Percentiles rank a stretch among this genome's conserved stretches.
phyloP scores from a whole-genome alignment of 192 early-diverging fungal genomes.

The Linnemannia zychae region DNA sequence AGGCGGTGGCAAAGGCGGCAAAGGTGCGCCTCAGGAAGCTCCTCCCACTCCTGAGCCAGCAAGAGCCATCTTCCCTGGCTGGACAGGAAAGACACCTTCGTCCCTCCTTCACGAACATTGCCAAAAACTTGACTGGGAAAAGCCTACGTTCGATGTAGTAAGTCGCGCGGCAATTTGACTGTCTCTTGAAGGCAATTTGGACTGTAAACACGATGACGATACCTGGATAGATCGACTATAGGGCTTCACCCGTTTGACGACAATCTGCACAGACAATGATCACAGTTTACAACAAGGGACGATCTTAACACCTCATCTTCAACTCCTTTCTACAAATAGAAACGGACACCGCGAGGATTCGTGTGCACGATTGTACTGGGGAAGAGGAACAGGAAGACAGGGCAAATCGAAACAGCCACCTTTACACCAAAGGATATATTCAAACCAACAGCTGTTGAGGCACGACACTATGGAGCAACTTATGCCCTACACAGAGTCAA shows the following conservation, averaged over 20 bases:
- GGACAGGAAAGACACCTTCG: slow-evolving; percentile 91
- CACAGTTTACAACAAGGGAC: background rate
- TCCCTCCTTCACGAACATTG: slow-evolving; percentile 84
- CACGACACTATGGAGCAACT: slow-evolving; percentile 80
- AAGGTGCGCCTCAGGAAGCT: slow-evolving; percentile 1
- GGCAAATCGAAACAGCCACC: slow-evolving; percentile 62
- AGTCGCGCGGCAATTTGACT: background rate
- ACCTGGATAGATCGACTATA: slow-evolving; percentile 18
- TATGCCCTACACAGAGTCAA: slow-evolving; percentile 83
- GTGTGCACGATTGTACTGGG: slow-evolving; percentile 63
- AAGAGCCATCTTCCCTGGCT: slow-evolving; percentile 73
- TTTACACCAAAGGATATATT: slow-evolving; percentile 62
- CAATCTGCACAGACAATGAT: background rate
- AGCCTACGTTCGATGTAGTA: slow-evolving; percentile 76
- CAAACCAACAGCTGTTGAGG: slow-evolving; percentile 69
- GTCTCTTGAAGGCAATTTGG: too few species aligned
- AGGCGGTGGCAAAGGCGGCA: slow-evolving; percentile 22
- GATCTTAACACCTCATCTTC: background rate
- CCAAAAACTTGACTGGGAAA: slow-evolving; percentile 81
- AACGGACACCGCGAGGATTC: slow-evolving; percentile 49
- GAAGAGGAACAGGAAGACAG: slow-evolving; percentile 72
- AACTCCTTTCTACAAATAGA: slow-evolving; percentile 17
- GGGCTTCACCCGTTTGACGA: slow-evolving; percentile 15
- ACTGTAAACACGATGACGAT: too few species aligned
- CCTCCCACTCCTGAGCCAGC: slow-evolving; percentile 34